These are phyloP conservation scores for Platanthera zijinensis DNA, from an alignment of 106 monocot species.

Conservation along the genomic window DNA sequence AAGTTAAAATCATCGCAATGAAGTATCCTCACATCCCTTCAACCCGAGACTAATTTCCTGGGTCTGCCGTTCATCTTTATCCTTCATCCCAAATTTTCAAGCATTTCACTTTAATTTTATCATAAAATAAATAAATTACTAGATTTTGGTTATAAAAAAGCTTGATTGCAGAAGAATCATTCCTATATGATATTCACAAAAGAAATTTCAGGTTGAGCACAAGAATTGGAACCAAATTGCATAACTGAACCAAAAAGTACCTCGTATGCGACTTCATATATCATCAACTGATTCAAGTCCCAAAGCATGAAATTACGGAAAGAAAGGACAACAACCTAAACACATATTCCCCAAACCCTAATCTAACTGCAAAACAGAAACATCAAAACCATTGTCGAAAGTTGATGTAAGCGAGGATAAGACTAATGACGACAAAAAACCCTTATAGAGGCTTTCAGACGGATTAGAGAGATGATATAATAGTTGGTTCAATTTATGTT, in stretches of 20 bases:
- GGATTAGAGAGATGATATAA: neutral
- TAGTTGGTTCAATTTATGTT: conserved; percentile 11
- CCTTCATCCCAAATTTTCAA: neutral
- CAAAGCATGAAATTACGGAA: neutral
- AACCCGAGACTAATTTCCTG: neutral
- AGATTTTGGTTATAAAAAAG: neutral
- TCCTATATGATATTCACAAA: neutral
- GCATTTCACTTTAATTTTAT: neutral
- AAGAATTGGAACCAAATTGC: neutral
- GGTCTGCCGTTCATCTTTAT: neutral
- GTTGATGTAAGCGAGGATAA: neutral
- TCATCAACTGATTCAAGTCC: neutral
- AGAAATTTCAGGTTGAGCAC: neutral
- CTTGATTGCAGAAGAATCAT: neutral
- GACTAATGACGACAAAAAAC: neutral
- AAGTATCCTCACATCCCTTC: neutral
- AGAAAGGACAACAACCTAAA: neutral
- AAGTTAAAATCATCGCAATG: too few species aligned
- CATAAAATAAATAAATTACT: neutral
- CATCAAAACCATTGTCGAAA: neutral
- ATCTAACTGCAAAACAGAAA: neutral
- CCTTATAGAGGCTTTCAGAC: neutral
- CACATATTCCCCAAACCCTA: neutral
- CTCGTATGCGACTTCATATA: neutral
- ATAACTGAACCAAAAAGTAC: neutral